These are phyloP conservation scores for Monosporascus cannonballus DNA, from an alignment of 2,329 filamentous ascomycete species.

Conservation along the genomic window DNA sequence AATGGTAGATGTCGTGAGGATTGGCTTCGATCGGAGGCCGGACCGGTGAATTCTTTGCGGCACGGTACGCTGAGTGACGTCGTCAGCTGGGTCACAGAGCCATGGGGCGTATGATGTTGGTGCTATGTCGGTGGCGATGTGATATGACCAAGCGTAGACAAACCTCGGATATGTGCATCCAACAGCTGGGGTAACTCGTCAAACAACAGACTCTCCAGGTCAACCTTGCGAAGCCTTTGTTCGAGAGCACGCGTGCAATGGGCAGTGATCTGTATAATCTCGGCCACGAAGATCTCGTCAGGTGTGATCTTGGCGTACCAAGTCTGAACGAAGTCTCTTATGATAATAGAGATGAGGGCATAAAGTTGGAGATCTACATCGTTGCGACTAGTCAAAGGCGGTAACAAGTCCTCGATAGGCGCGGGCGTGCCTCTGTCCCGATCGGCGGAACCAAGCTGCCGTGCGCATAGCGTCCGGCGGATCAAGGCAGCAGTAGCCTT, in stretches of 20 bases:
- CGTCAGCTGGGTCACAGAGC: constrained; percentile 3
- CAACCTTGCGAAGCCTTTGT: constrained; percentile 74
- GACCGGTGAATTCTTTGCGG: constrained; percentile 53
- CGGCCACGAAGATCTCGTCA: constrained; percentile 80
- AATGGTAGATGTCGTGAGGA: constrained; percentile 71
- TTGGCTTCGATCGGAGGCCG: constrained; percentile 55
- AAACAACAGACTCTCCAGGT: constrained; percentile 74
- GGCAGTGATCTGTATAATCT: constrained; percentile 84
- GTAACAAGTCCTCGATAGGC: constrained; percentile 75
- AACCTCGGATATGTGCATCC: constrained; percentile 74
- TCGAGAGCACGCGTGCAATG: constrained; percentile 86
- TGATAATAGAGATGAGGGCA: constrained; percentile 80
- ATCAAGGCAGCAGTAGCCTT: constrained; percentile 76
- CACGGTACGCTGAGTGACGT: constrained; percentile 59
- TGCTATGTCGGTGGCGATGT: background rate
- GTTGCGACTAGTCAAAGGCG: constrained; percentile 88
- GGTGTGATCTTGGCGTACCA: constrained; percentile 94
- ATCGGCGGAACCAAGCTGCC: constrained; percentile 46
- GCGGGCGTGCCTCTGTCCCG: constrained; percentile 45
- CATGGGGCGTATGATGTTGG: background rate
- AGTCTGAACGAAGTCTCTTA: constrained; percentile 82
- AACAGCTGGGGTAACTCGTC: constrained; percentile 84
- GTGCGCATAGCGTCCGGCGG: constrained; percentile 76
- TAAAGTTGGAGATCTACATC: constrained; percentile 92
- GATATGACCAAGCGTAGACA: constrained; percentile 16